phyloP scores from a whole-genome alignment of 768 basidiomycete genomes.

The Gloeophyllum trabeum region DNA sequence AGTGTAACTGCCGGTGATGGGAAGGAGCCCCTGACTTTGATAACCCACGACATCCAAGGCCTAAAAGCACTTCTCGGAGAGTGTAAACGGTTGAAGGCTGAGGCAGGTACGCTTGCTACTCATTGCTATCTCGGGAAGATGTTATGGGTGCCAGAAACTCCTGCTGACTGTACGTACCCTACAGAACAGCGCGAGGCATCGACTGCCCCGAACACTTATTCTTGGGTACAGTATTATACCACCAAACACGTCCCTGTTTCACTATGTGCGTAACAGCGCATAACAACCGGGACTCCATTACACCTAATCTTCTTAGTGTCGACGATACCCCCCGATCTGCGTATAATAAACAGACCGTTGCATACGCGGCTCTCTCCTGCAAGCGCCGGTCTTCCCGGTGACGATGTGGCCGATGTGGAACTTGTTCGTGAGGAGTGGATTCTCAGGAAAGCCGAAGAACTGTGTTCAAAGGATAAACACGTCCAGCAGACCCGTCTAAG shows the following conservation, averaged over 20 bases:
- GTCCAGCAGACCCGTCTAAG: conserved; percentile 6
- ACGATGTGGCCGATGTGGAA: conserved; percentile 48
- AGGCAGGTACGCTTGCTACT: conserved; percentile 24
- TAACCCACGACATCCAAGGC: conserved; percentile 34
- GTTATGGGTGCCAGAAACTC: neutral
- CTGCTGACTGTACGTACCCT: neutral
- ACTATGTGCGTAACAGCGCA: conserved; percentile 4
- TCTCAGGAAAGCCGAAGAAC: conserved; percentile 27
- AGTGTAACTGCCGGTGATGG: conserved; percentile 24
- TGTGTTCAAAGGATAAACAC: conserved; percentile 8
- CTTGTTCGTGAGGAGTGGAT: conserved; percentile 60
- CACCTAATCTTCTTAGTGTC: conserved; percentile 21
- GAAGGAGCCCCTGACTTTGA: conserved; percentile 27
- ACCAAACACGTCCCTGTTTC: conserved; percentile 1
- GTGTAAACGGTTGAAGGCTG: conserved; percentile 44
- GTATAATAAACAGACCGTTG: conserved; percentile 33
- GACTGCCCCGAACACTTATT: conserved; percentile 5
- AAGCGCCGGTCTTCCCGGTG: conserved; percentile 48
- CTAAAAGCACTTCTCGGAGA: conserved; percentile 38
- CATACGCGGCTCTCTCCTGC: conserved; percentile 45
- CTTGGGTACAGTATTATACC: conserved; percentile 9
- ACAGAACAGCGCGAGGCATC: neutral
- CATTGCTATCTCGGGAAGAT: neutral
- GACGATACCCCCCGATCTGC: conserved; percentile 41
- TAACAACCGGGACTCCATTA: neutral